Evolutionary conservation across 176 grass and related monocot genomes (phyloP).

Genomic region (Echinochloa phyllopogon): DNA sequence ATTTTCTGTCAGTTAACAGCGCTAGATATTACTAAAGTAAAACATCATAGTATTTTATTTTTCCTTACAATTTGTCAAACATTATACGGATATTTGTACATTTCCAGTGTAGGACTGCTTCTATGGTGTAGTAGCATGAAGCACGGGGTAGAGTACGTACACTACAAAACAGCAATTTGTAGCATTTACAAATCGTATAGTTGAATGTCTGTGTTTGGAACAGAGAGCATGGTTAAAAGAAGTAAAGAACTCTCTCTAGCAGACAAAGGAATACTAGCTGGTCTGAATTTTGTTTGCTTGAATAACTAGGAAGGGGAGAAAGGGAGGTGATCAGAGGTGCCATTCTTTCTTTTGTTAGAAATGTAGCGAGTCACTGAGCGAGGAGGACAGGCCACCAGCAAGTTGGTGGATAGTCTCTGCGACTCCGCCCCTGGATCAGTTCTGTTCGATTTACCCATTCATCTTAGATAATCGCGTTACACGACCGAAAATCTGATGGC

Average conservation of each 20-base stretch:
- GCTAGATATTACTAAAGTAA: too few species aligned
- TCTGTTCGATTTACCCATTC: background rate
- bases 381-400: conserved; percentile 40
- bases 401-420: background rate
- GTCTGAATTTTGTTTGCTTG: background rate
- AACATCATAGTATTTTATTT: too few species aligned
- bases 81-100: too few species aligned
- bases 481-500: background rate
- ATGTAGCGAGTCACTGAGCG: background rate
- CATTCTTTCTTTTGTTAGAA: background rate
- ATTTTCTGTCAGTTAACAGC: background rate
- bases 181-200: too few species aligned
- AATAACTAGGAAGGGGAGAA: background rate
- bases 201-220: too few species aligned
- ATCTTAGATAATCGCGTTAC: too few species aligned
- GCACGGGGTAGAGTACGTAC: too few species aligned
- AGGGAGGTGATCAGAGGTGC: background rate
- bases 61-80: too few species aligned
- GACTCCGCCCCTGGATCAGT: too few species aligned
- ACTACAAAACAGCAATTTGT: too few species aligned
- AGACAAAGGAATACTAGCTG: background rate
- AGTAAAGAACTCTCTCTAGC: background rate
- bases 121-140: background rate
- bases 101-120: too few species aligned
- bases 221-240: too few species aligned